Percentiles rank a stretch among this genome's conserved stretches.
Evolutionary conservation across 495 filamentous ascomycete genomes (phyloP).

Genomic region (Aspergillus baeticus): DNA sequence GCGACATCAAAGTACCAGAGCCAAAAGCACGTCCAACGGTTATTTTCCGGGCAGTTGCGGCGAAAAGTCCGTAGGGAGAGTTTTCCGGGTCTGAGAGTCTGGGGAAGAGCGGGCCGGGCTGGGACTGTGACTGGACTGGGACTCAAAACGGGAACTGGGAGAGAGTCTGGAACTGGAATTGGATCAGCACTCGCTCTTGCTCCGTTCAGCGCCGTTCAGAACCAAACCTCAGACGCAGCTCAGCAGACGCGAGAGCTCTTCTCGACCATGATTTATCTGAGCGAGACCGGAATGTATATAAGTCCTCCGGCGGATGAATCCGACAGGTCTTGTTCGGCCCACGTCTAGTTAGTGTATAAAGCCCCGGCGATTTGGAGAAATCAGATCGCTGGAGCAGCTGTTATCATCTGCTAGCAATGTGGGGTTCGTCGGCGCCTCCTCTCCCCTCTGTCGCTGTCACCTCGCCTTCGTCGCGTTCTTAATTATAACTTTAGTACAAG

Average conservation of each 20-base stretch:
- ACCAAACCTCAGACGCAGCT: not conserved
- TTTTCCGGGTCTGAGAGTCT: no score
- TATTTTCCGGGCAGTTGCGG: no score
- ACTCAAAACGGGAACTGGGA: no score
- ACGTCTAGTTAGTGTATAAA: constrained; percentile 1
- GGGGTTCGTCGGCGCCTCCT: constrained; percentile 4
- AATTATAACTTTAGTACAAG: not conserved
- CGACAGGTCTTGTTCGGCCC: not conserved
- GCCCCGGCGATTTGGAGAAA: not conserved
- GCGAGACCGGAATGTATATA: not conserved
- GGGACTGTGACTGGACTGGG: no score
- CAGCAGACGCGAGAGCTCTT: not conserved
- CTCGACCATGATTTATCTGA: no score
- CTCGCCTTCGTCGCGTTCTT: not conserved
- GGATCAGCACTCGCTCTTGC: no score
- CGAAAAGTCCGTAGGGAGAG: no score
- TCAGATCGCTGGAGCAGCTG: not conserved
- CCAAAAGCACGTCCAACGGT: no score
- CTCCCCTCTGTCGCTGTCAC: not conserved
- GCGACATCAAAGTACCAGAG: no score
- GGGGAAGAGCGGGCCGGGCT: no score
- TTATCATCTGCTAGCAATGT: constrained; percentile 7
- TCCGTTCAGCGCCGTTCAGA: no score
- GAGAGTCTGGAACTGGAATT: no score
- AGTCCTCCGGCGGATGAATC: not conserved